phyloP scores from a whole-genome alignment of 2,329 filamentous ascomycete genomes.

The Tolypocladium guangdongense region DNA sequence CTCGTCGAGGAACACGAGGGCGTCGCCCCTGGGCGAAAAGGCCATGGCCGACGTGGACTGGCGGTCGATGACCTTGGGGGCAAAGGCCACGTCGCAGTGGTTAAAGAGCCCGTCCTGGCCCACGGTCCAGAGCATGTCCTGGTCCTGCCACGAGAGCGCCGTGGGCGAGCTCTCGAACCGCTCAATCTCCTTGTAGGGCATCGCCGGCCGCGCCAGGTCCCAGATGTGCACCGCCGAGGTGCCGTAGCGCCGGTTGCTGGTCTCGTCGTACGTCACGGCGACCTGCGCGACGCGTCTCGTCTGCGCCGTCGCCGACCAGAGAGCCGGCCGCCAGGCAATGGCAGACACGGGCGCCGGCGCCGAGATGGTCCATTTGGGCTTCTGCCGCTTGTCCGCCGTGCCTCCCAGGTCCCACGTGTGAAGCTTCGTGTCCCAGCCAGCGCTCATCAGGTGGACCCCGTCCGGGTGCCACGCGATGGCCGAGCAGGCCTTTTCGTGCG shows the following conservation, averaged over 20 bases:
- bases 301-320: conserved; percentile 54
- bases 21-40: conserved; percentile 49
- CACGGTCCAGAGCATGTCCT: conserved; percentile 56
- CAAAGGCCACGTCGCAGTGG: conserved; percentile 55
- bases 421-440: conserved; percentile 49
- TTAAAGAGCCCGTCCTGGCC: conserved; percentile 51
- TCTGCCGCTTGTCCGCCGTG: conserved; percentile 51
- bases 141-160: conserved; percentile 51
- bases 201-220: conserved; percentile 56
- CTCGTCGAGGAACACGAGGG: conserved; percentile 52
- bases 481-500: conserved; percentile 48
- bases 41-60: conserved; percentile 49
- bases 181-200: conserved; percentile 57
- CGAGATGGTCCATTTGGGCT: conserved; percentile 50
- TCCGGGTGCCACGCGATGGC: conserved; percentile 59
- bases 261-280: conserved; percentile 50
- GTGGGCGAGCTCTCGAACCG: conserved; percentile 47
- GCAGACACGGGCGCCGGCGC: conserved; percentile 49
- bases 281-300: conserved; percentile 50
- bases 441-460: conserved; percentile 54
- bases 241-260: conserved; percentile 40
- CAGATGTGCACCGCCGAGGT: conserved; percentile 53
- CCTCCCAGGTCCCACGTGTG: conserved; percentile 55
- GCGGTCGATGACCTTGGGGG: conserved; percentile 51
- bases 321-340: conserved; percentile 52